Evolutionary conservation across 2,329 filamentous ascomycete genomes (phyloP).

Genomic region (Cladosporium sp.): DNA sequence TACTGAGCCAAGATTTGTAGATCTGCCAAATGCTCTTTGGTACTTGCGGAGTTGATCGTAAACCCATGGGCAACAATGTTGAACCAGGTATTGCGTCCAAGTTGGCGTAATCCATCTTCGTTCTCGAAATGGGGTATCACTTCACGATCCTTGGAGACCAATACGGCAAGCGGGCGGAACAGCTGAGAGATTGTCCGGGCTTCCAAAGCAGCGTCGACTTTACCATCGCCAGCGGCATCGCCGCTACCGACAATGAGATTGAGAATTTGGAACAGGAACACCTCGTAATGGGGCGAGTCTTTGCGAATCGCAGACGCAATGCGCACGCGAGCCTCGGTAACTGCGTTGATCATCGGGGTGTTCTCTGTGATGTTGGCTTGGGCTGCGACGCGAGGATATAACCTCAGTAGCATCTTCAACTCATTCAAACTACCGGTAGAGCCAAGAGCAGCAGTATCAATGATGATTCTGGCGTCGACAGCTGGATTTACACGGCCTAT

Average conservation of each 20-base stretch:
- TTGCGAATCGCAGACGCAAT: conserved; percentile 67
- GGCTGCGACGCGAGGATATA: conserved; percentile 72
- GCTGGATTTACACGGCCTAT: conserved; percentile 74
- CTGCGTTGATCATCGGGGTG: conserved; percentile 62
- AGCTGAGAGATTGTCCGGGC: conserved; percentile 84
- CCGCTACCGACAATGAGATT: conserved; percentile 88
- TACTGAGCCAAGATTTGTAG: conserved; percentile 80
- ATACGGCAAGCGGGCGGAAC: conserved; percentile 77
- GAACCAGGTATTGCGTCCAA: conserved; percentile 90
- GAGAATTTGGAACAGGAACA: conserved; percentile 79
- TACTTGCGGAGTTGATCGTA: conserved; percentile 67
- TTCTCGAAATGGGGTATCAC: conserved; percentile 46
- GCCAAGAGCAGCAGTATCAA: conserved; percentile 73
- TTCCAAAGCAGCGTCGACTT: conserved; percentile 62
- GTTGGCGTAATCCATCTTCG: conserved; percentile 45
- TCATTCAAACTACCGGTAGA: conserved; percentile 74
- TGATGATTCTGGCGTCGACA: conserved; percentile 82
- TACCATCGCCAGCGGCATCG: conserved; percentile 60
- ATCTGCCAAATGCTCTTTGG: conserved; percentile 69
- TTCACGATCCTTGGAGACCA: conserved; percentile 63
- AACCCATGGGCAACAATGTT: conserved; percentile 96
- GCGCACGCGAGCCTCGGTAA: conserved; percentile 73
- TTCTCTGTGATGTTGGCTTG: conserved; percentile 69
- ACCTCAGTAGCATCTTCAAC: conserved; percentile 78
- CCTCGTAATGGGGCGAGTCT: conserved; percentile 71